Evolutionary conservation across 345 rosid genomes (phyloP), one percentile per base, ranked within the genome.

Genomic region (Eucalyptus victrix): DNA sequence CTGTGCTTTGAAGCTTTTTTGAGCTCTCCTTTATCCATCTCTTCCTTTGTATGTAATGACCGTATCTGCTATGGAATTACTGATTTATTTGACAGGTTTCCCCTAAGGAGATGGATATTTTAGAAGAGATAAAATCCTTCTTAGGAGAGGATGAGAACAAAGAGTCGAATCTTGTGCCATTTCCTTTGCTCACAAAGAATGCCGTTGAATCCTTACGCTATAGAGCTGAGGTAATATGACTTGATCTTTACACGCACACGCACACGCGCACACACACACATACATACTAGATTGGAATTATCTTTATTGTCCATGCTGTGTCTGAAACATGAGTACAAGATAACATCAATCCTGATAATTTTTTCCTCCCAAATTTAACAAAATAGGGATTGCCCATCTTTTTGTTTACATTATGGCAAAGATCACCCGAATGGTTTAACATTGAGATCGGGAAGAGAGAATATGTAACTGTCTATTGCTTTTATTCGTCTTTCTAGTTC

Each of bases 171-270:
- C 19, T 97, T 87, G 53, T 90, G 65, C 94, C 97, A 49, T 97
- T 96, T 91, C 93, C 97, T 87, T 91, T 94, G 90, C 93, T 97
- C 83, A 95, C 98, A 10, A 91, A 95, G 89, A 95, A 94, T 91
- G 99, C 97, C 13, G 97, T 95, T 26, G 99, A 97, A 94, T 95
- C 95, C 88, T 92, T 97, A 85, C 94, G 99, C 87, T 97, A 97
- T 89, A 93, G 99, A 89, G 98, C 99, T 89, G 99, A 97, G 98
- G 99, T 97, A 89, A 89, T 89, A 90, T 24, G 85, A 40, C 47
- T 76, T 76, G 37, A 26, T 56, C 67, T 2, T 37, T 40, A 9
- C 32, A 26, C 13, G 1, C 32, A 0, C 30, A 26, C 3, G 56
- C 56, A 51, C 56, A 4, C 24, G 7, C 1, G 4, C 24, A 1